Base-by-base conservation (phyloP, 331 rosid genomes). In the Rhamnella rubrinervis region DNA sequence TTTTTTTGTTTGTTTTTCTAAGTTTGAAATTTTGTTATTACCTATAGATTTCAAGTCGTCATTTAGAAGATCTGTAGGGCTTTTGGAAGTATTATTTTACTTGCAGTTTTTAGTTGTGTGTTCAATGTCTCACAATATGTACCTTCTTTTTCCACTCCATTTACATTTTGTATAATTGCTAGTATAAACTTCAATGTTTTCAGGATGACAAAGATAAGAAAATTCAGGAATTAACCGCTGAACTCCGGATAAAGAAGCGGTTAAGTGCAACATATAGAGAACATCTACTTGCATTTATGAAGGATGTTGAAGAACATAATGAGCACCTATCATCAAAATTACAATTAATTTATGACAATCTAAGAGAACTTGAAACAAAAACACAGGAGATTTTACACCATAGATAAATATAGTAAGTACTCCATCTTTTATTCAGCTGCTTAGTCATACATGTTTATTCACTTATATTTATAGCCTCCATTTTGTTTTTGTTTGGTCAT, bases 201-300 rank as follows among this genome's bases (percentile, higher is more conserved):
- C 70, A 89, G 96, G 96, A 89, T 72, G 96, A 89, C 65, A 89
- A 87, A 76, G 93, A 89, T 72, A 89, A 80, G 75, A 88, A 61
- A 82, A 87, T 89, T 65, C 96, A 83, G 82, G 96, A 89, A 77
- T 71, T 89, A 67, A 85, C 96, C 35, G 60, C 79, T 15, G 91
- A 89, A 74, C 86, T 89, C 67, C 91, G 93, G 73, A 81, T 71
- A 40, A 89, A 83, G 81, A 89, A 87, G 70, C 82, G 96, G 73
- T 58, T 89, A 72, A 85, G 91, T 59, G 77, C 86, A 38, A 62
- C 84, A 57, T 89, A 89, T 81, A 76, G 79, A 76, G 96, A 89
- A 35, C 91, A 85, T 70, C 69, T 89, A 40, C 77, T 74, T 55
- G 76, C 83, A 44, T 80, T 85, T 62, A 75, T 89, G 85, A 87